Evolutionary conservation across 2,329 filamentous ascomycete species (phyloP), one percentile per base, ranked within the genome.

Genomic region (Botryosphaeria dothidea): DNA sequence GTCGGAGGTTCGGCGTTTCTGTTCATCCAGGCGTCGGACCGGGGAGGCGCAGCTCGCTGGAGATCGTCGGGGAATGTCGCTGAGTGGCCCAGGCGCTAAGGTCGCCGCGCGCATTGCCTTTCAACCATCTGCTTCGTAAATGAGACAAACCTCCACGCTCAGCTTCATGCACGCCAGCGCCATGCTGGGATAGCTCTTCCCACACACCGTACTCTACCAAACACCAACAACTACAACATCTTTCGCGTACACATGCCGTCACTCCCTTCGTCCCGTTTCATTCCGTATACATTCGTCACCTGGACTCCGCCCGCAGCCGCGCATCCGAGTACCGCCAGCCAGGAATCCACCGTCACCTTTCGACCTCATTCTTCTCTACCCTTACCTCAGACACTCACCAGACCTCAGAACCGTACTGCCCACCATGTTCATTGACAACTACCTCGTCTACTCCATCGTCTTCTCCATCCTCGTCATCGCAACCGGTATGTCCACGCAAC

Each of bases 361-460:
- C 64, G 34, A 65, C 52, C 25, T 51, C 60, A 25, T 41, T 29
- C 34, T 34, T 34, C 49, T 23, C 41, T 36, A 25, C 52, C 43
- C 23, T 63, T 25, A 46, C n/a, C 11, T 31, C 38, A 41, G 7
- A n/a, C 19, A 19, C 36, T 36, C 25, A 19, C 27, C 11, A 25
- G 60, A 58, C 65, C 64, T 52, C 23, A 58, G 61, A 31, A 52
- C 34, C 56, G 52, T 38, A 66, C 65, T 23, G 11, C 65, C 72
- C 76, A 79, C 71, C 70, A 96, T 96, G 92, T 84, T 82, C n/a
- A 13, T 52, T 23, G 46, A 58, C 31, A 52, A 48, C 68, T 95
- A 93, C 82, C 76, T 96, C 68, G 86, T 96, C 80, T 96, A 93
- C 82, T 88, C 86, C 71, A 77, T 93, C 69, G 87, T 87, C 73